Conservation (phyloP, 371 early-diverging fungal genomes). For the Rhizopus stolonifer region DNA sequence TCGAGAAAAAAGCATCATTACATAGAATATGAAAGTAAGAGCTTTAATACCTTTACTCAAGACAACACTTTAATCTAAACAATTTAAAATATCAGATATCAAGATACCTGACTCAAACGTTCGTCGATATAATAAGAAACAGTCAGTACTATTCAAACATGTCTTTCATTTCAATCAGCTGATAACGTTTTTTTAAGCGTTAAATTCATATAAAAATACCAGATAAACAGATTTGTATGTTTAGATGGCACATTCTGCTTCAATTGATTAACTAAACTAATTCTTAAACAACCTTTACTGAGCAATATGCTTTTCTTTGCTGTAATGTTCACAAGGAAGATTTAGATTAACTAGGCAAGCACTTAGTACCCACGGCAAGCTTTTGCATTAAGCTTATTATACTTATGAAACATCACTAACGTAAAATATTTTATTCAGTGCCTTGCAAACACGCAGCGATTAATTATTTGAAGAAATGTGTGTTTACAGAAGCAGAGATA, state of each 20-base stretch:
- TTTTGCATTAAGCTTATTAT: neutral
- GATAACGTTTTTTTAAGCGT: slow-evolving; percentile 2
- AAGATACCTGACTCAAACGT: neutral
- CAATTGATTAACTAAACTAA: neutral
- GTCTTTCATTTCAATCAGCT: slow-evolving; percentile 1
- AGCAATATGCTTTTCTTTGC: slow-evolving; percentile 2
- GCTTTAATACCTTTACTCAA: neutral
- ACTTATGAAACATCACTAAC: neutral
- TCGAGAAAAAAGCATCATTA: slow-evolving; percentile 1
- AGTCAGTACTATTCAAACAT: neutral
- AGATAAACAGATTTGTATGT: slow-evolving; percentile 3
- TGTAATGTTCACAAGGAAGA: slow-evolving; percentile 2
- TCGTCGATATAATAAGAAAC: neutral
- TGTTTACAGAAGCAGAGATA: neutral
- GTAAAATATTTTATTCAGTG: slow-evolving; percentile 1
- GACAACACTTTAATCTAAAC: neutral
- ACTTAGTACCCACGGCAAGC: neutral
- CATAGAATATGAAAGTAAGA: neutral
- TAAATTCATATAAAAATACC: slow-evolving; percentile 3
- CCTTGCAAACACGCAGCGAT: neutral
- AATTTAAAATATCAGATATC: neutral
- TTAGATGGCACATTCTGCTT: slow-evolving; percentile 5
- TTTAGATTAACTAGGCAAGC: slow-evolving; percentile 1
- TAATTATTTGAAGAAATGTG: neutral
- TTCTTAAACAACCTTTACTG: neutral